Conservation (phyloP, 805 yeast species). For the Brettanomyces anomalus region DNA sequence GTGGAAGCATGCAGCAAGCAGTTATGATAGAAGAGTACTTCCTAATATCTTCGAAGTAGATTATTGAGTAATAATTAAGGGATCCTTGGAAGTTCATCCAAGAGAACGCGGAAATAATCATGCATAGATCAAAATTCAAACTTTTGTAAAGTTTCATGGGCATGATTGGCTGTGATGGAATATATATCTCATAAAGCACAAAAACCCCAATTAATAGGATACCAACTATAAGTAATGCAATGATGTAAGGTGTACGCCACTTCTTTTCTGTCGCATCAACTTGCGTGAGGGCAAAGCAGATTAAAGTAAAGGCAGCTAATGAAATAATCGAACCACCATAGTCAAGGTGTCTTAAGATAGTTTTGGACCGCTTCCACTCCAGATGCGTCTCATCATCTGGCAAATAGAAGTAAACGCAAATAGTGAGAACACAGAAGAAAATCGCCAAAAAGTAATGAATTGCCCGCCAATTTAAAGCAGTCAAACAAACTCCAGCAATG, state of each 20-base stretch:
- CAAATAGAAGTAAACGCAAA: constrained; percentile 18
- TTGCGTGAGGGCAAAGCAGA: constrained; percentile 37
- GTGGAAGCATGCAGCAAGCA: constrained; percentile 35
- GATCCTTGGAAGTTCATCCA: constrained; percentile 38
- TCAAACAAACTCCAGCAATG: constrained; percentile 35
- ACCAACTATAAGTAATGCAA: constrained; percentile 34
- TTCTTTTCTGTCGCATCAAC: constrained; percentile 31
- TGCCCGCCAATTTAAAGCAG: constrained; percentile 32
- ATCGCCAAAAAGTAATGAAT: constrained; percentile 34
- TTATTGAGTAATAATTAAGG: constrained; percentile 29
- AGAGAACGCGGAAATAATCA: constrained; percentile 27
- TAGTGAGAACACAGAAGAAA: constrained; percentile 21
- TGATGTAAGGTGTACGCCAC: constrained; percentile 39
- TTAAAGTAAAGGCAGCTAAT: constrained; percentile 29
- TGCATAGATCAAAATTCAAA: constrained; percentile 29
- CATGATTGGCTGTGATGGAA: constrained; percentile 37
- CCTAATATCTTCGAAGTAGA: constrained; percentile 34
- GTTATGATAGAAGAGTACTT: constrained; percentile 31
- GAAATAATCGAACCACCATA: constrained; percentile 36
- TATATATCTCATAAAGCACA: constrained; percentile 29
- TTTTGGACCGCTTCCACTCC: constrained; percentile 18
- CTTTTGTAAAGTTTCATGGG: constrained; percentile 35
- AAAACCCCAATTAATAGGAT: constrained; percentile 25
- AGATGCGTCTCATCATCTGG: constrained; percentile 28
- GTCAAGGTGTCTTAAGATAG: constrained; percentile 25